Evolutionary conservation across 768 basidiomycete species (phyloP), one percentile per base, ranked within the genome.

Genomic region (Boletus sp.): DNA sequence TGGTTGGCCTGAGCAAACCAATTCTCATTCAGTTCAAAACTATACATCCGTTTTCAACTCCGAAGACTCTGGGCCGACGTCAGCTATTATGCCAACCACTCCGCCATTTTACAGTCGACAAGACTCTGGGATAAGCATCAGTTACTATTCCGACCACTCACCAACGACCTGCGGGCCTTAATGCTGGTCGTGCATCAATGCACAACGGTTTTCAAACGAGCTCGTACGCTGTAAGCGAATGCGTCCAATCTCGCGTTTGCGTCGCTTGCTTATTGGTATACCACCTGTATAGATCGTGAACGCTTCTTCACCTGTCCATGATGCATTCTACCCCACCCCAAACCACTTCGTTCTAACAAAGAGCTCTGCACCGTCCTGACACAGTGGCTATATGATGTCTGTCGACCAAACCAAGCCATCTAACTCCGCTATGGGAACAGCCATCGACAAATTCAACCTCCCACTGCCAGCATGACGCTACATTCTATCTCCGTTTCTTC

Each of bases 181-280:
- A 11, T 8, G 3, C n/a, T 21, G 19, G 19, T 2, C 2, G 0
- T 25, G 13, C 19, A 17, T 23, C n/a, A 11, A 21, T 11, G 6
- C 3, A n/a, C 4, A 2, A 25, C 4, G 10, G 0, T 11, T 13
- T 25, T 0, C 35, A 30, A 29, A 38, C 5, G 11, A 2, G 0
- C 19, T 11, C 33, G 4, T 27, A 17, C 29, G 0, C 2, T n/a
- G 62, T 58, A 15, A 53, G 63, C 4, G 25, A 10, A 13, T 2
- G 1, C 9, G 8, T 32, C 33, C 10, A 5, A 14, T 11, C 14
- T 3, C 3, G 6, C 21, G 10, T 35, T 21, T 23, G n/a, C 4
- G 1, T 17, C 5, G 7, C 37, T 42, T 40, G 7, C 55, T 62
- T 5, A 58, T 5, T 29, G 25, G 5, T 7, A 17, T 32, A 15